Evolutionary conservation across 768 basidiomycete genomes (phyloP).

Genomic region (Boletus pseudo-olivaceus): DNA sequence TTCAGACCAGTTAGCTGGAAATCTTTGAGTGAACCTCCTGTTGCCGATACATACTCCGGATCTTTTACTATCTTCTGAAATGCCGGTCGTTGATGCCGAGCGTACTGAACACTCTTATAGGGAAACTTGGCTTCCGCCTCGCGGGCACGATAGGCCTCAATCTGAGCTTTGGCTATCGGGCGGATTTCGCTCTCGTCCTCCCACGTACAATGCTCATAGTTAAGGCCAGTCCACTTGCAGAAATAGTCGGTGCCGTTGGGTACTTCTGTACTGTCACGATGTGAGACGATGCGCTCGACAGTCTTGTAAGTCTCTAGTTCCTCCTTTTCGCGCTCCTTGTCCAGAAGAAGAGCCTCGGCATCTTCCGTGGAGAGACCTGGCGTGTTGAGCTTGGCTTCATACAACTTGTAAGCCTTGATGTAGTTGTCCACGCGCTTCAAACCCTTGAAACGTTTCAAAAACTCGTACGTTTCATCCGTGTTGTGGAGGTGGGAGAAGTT

Average conservation of each 20-base stretch:
- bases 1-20: conserved; percentile 98
- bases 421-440: conserved; percentile 99
- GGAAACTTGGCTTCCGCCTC: conserved; percentile 81
- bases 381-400: conserved; percentile 60
- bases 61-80: conserved; percentile 85
- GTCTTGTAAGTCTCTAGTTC: conserved; percentile 87
- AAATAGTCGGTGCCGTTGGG: conserved; percentile 74
- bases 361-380: conserved; percentile 82
- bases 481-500: conserved; percentile 97
- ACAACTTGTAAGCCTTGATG: conserved; percentile 84
- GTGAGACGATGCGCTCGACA: conserved; percentile 85
- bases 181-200: conserved; percentile 80
- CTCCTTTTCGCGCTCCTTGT: conserved; percentile 88
- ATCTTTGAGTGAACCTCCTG: conserved; percentile 89
- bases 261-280: conserved; percentile 56
- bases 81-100: conserved; percentile 62
- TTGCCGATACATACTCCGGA: conserved; percentile 75
- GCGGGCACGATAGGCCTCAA: conserved; percentile 74
- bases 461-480: conserved; percentile 97
- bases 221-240: conserved; percentile 94
- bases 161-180: conserved; percentile 69
- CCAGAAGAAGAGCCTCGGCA: conserved; percentile 81
- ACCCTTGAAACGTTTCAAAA: conserved; percentile 91
- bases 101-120: conserved; percentile 73
- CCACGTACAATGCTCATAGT: conserved; percentile 97